Evolutionary conservation across 495 filamentous ascomycete genomes (phyloP).

Genomic region (Parachaetomium inaequale): DNA sequence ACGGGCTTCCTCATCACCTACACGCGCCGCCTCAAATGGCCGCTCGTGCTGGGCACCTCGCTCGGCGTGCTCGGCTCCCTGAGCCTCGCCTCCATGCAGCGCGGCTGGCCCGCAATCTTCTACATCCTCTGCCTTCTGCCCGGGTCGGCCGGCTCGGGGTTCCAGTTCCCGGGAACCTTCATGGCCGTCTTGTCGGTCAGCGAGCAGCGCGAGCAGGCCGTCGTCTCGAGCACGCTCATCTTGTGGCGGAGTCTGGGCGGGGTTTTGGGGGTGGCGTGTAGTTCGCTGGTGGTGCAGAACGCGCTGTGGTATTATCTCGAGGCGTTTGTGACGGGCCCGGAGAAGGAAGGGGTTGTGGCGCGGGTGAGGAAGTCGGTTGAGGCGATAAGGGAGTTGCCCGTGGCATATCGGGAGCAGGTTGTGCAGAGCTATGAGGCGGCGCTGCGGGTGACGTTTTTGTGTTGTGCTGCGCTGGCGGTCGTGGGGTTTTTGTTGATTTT

Average conservation of each 20-base stretch:
- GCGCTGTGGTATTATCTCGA: slow-evolving; percentile 57
- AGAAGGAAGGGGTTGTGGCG: slow-evolving; percentile 37
- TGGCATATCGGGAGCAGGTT: slow-evolving; percentile 44
- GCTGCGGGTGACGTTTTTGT: slow-evolving; percentile 54
- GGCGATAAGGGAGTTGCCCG: slow-evolving; percentile 38
- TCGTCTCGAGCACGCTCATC: slow-evolving; percentile 67
- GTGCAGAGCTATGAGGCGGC: slow-evolving; percentile 57
- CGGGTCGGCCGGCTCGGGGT: slow-evolving; percentile 59
- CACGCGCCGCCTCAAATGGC: slow-evolving; percentile 60
- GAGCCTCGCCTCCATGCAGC: slow-evolving; percentile 47
- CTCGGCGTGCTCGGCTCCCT: slow-evolving; percentile 54
- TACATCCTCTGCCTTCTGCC: slow-evolving; percentile 63
- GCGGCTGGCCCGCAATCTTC: slow-evolving; percentile 52
- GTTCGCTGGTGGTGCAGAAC: slow-evolving; percentile 75
- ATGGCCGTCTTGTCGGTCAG: slow-evolving; percentile 66
- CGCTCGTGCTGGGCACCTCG: slow-evolving; percentile 55
- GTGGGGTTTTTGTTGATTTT: slow-evolving; percentile 50
- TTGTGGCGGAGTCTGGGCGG: slow-evolving; percentile 65
- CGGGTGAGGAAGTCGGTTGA: slow-evolving; percentile 42
- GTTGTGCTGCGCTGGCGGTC: slow-evolving; percentile 47
- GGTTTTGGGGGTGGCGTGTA: slow-evolving; percentile 67
- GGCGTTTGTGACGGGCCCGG: slow-evolving; percentile 50
- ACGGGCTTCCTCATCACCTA: slow-evolving; percentile 70
- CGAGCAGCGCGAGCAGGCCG: slow-evolving; percentile 67
- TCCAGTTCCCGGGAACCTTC: slow-evolving; percentile 61